Conservation (phyloP, 2,329 filamentous ascomycete genomes). For the Epichloe sibirici region DNA sequence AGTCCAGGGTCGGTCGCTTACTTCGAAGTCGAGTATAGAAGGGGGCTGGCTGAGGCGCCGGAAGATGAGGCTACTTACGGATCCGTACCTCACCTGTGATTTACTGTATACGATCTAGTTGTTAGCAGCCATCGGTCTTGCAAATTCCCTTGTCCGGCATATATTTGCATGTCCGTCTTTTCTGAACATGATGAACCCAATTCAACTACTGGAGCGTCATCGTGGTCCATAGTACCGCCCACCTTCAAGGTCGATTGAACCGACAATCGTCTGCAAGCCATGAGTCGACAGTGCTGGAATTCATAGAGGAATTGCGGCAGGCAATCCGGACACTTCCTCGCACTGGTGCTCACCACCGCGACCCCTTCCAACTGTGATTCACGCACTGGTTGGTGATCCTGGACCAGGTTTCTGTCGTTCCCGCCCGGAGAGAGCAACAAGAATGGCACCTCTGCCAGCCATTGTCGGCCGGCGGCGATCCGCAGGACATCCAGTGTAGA, state of each 20-base stretch:
- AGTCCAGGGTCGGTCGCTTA: too few relatives aligned
- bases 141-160: too few relatives aligned
- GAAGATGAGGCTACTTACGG: too few relatives aligned
- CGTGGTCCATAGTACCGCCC: too few relatives aligned
- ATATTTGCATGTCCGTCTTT: too few relatives aligned
- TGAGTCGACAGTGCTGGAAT: constrained; percentile 30
- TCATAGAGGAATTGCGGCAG: constrained; percentile 32
- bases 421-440: constrained; percentile 19
- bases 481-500: constrained; percentile 26
- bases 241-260: background rate
- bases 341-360: background rate
- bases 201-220: too few relatives aligned
- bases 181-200: too few relatives aligned
- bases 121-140: too few relatives aligned
- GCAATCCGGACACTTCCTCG: constrained; percentile 5
- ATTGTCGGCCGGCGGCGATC: constrained; percentile 25
- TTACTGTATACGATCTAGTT: too few relatives aligned
- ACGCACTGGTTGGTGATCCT: constrained; percentile 2
- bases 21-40: too few relatives aligned
- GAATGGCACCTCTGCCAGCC: constrained; percentile 39
- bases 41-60: too few relatives aligned
- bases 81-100: too few relatives aligned
- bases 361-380: background rate
- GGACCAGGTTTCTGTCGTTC: background rate
- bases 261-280: constrained; percentile 33